Percentiles rank a stretch among this genome's conserved stretches.
Evolutionary conservation across 1,139 yeast species (phyloP).

Genomic region (Hemisphaericaspora subhashii): DNA sequence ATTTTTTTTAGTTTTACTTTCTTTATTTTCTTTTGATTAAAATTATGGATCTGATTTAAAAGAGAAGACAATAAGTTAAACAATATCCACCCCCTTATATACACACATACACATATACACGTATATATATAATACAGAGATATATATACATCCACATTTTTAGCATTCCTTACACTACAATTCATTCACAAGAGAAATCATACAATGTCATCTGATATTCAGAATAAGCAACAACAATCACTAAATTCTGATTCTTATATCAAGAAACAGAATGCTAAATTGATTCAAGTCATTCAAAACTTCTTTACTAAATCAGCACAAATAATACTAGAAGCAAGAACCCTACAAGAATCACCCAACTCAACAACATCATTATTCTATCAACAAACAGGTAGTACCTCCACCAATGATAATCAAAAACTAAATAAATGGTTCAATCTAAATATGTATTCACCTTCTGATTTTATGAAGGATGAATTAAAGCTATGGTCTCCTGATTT

Average conservation of each 20-base stretch:
- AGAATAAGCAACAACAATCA: neutral
- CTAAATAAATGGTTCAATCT: constrained; percentile 69
- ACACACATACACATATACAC: no score
- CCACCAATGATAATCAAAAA: constrained; percentile 18
- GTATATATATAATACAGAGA: no score
- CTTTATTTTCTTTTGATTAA: no score
- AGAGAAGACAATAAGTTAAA: no score
- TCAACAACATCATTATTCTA: constrained; percentile 5
- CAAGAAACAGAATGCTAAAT: constrained; percentile 32
- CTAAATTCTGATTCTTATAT: constrained; percentile 20
- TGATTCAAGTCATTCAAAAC: constrained; percentile 55
- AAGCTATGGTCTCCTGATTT: constrained; percentile 58
- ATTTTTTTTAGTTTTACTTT: no score
- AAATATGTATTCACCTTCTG: constrained; percentile 47
- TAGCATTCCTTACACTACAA: no score
- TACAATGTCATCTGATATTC: constrained; percentile 4
- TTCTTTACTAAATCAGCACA: constrained; percentile 75
- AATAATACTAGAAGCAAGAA: constrained; percentile 32
- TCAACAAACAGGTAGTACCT: constrained; percentile 6
- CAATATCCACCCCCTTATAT: no score
- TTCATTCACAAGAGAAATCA: neutral
- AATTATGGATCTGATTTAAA: no score
- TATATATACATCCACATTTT: no score
- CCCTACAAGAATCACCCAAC: constrained; percentile 13
- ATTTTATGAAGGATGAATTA: constrained; percentile 54